phyloP scores from a whole-genome alignment of 345 rosid genomes.

The Linum trigynum region DNA sequence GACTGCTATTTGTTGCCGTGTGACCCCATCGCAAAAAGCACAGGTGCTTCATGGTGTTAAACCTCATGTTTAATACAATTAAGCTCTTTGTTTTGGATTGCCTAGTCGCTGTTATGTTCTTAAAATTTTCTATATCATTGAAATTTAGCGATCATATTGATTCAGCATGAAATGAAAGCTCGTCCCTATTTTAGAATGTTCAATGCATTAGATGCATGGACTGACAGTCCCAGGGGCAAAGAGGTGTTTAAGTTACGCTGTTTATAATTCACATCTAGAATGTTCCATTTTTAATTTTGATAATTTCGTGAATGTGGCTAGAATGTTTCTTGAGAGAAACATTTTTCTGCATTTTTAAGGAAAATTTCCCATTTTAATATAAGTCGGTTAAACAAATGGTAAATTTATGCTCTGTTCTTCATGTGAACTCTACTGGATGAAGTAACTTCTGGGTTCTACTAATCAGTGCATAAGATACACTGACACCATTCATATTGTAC shows the following conservation, averaged over 20 bases:
- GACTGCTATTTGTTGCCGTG: constrained; percentile 98
- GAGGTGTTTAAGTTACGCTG: background rate
- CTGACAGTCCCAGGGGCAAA: background rate
- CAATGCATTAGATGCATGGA: background rate
- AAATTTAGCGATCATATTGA: background rate
- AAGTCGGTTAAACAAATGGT: background rate
- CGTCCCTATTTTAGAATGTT: background rate
- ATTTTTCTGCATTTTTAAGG: background rate
- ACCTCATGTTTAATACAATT: background rate
- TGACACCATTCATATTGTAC: background rate
- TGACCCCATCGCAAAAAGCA: constrained; percentile 96
- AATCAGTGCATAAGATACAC: background rate
- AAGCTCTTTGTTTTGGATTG: background rate
- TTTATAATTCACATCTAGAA: background rate
- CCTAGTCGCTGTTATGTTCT: background rate
- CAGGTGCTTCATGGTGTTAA: constrained; percentile 46
- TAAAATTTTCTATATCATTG: too few relatives aligned
- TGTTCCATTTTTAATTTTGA: background rate
- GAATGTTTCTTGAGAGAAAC: background rate
- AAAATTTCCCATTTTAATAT: too few relatives aligned
- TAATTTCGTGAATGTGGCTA: background rate
- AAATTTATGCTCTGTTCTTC: background rate
- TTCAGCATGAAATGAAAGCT: background rate
- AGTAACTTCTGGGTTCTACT: background rate
- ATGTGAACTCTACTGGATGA: background rate